phyloP scores from a whole-genome alignment of 1,284 basidiomycete species.

The Rhodotorula mucilaginosa region DNA sequence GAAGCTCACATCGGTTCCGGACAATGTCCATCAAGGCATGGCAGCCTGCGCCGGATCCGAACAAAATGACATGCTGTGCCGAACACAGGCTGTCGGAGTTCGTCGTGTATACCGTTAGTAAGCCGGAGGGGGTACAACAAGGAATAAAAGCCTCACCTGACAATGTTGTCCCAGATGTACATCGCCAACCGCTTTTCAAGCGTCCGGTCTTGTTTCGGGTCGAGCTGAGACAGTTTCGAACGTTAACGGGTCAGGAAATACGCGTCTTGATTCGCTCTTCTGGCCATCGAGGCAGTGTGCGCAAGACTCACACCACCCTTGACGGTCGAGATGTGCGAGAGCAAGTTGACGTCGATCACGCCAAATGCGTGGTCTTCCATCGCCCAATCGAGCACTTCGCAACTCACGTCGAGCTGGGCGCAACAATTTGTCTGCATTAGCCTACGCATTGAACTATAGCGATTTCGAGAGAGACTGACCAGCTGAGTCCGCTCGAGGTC shows the following conservation, averaged over 20 bases:
- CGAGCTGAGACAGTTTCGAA: conserved; percentile 14
- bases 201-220: conserved; percentile 51
- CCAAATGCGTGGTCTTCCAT: conserved; percentile 59
- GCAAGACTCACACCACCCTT: conserved; percentile 38
- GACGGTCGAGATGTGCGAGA: conserved; percentile 61
- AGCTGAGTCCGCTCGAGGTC: conserved; percentile 76
- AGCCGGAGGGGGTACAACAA: conserved; percentile 13
- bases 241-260: no score
- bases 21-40: conserved; percentile 71
- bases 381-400: conserved; percentile 74
- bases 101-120: background rate
- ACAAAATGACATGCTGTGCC: conserved; percentile 69
- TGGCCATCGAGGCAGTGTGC: no score
- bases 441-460: conserved; percentile 5
- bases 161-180: conserved; percentile 94
- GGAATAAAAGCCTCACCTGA: conserved; percentile 59
- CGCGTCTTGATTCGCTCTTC: no score
- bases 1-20: conserved; percentile 61
- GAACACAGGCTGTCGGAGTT: conserved; percentile 10
- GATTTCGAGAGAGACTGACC: conserved; percentile 52
- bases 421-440: background rate
- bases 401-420: conserved; percentile 76
- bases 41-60: conserved; percentile 84
- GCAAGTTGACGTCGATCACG: conserved; percentile 83
- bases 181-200: conserved; percentile 62